A percentile compares a stretch with the other conserved stretches of the same genome.
Evolutionary conservation across 1,284 basidiomycete species (phyloP).

Genomic region (Chalciporus sp.): DNA sequence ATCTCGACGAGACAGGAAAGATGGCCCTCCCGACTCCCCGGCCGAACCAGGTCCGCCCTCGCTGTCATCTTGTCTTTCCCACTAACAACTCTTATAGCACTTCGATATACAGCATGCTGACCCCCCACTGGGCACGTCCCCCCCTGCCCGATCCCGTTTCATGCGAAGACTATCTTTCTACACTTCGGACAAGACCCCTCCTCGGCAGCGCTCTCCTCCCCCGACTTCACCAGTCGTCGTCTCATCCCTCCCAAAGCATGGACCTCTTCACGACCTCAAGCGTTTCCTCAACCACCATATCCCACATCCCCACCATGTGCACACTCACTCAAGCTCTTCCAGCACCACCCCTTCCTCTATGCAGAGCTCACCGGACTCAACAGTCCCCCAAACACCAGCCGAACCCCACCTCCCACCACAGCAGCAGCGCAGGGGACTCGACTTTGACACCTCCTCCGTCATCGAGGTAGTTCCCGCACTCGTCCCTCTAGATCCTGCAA

Average conservation of each 20-base stretch:
- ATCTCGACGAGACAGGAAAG: conserved; percentile 18
- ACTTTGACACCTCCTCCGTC: conserved; percentile 40
- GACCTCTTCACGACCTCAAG: conserved; percentile 87
- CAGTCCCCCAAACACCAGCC: conserved; percentile 37
- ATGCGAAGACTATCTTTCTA: conserved; percentile 27
- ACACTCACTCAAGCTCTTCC: conserved; percentile 16
- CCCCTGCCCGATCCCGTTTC: conserved; percentile 20
- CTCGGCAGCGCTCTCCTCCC: conserved; percentile 11
- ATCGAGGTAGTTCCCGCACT: conserved; percentile 35
- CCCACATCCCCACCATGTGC: conserved; percentile 49
- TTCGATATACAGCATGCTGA: not conserved
- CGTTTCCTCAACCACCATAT: conserved; percentile 92
- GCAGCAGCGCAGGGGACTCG: conserved; percentile 38
- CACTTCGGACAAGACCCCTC: conserved; percentile 7
- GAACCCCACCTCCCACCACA: conserved; percentile 38
- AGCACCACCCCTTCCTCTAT: conserved; percentile 21
- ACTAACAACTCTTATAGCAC: not conserved
- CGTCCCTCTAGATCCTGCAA: conserved; percentile 17
- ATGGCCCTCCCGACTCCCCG: conserved; percentile 7
- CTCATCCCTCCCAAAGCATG: conserved; percentile 43
- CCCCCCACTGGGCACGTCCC: conserved; percentile 18
- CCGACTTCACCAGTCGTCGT: conserved; percentile 9
- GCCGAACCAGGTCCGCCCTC: conserved; percentile 6
- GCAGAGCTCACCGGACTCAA: conserved; percentile 25
- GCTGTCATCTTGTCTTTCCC: not conserved